Percentiles rank a stretch among this genome's conserved stretches.
Evolutionary conservation across 2,329 filamentous ascomycete species (phyloP).

Genomic region (Hypoxylon rubiginosum): DNA sequence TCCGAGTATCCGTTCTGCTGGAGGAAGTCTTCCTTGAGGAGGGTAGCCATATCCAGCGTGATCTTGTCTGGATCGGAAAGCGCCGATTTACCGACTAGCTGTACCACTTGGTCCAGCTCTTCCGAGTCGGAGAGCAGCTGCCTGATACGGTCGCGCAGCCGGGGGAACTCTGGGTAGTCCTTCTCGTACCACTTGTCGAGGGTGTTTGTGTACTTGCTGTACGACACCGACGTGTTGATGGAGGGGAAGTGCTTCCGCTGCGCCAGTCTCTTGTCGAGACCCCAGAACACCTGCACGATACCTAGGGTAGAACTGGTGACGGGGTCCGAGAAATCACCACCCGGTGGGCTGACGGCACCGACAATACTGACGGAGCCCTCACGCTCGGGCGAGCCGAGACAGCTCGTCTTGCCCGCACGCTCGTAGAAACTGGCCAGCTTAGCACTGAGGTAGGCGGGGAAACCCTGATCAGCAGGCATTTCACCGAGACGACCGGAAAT

Average conservation of each 20-base stretch:
- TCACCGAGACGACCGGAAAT: conserved; percentile 98
- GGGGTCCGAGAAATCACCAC: conserved; percentile 99
- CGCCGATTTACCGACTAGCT: conserved; percentile 97
- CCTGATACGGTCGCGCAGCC: conserved; percentile 91
- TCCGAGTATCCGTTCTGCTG: conserved; percentile 99
- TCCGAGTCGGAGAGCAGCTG: conserved; percentile 95
- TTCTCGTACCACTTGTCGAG: conserved; percentile 96
- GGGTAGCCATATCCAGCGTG: conserved; percentile 88
- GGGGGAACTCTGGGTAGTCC: conserved; percentile 93
- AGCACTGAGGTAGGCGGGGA: conserved; percentile 95
- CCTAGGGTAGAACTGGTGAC: conserved; percentile 93
- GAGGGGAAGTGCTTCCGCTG: conserved; percentile 99
- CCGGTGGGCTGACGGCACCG: conserved; percentile 94
- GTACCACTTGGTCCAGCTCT: conserved; percentile 97
- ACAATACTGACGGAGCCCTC: conserved; percentile 97
- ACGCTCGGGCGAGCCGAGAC: conserved; percentile 89
- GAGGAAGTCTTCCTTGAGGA: conserved; percentile 98
- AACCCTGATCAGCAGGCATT: conserved; percentile 99
- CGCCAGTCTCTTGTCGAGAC: conserved; percentile 98
- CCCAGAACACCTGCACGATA: conserved; percentile 99
- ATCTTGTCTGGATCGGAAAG: conserved; percentile 98
- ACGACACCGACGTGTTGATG: conserved; percentile 93
- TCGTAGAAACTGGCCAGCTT: conserved; percentile 99
- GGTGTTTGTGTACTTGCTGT: conserved; percentile 93
- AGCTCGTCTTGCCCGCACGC: conserved; percentile 88